phyloP scores from a whole-genome alignment of 1,139 yeast genomes.

The Yamadazyma sp. region DNA sequence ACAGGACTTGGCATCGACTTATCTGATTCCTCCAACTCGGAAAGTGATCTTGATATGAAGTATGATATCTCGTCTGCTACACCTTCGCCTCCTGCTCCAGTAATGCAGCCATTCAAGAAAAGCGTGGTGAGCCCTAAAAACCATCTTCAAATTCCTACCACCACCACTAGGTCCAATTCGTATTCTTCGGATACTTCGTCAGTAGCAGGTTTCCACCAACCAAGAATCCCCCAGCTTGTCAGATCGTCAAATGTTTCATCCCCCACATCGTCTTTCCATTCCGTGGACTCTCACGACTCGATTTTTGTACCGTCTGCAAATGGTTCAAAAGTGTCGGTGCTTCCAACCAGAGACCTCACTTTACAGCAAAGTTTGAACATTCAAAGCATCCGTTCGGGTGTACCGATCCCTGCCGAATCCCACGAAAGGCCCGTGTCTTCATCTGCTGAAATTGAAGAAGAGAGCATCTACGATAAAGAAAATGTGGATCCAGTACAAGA shows the following conservation, averaged over 20 bases:
- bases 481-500: constrained; percentile 4
- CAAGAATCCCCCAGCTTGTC: constrained; percentile 17
- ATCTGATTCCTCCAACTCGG: constrained; percentile 17
- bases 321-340: constrained; percentile 2
- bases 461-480: constrained; percentile 12
- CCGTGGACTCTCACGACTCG: constrained; percentile 21
- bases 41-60: constrained; percentile 5
- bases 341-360: not conserved
- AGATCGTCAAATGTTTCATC: constrained; percentile 10
- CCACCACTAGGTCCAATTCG: constrained; percentile 9
- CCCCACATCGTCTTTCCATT: constrained; percentile 18
- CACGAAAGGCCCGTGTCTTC: constrained; percentile 31
- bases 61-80: constrained; percentile 6
- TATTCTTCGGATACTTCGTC: constrained; percentile 7
- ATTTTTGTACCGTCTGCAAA: constrained; percentile 15
- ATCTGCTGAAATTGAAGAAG: constrained; percentile 26
- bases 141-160: constrained; percentile 5
- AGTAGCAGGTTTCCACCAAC: constrained; percentile 11
- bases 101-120: constrained; percentile 19
- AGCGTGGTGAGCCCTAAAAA: no score
- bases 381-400: constrained; percentile 13
- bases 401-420: constrained; percentile 10
- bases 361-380: constrained; percentile 8
- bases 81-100: constrained; percentile 8
- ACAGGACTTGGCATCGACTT: constrained; percentile 39